These are phyloP conservation scores for Reutealis trisperma DNA, from an alignment of 345 rosid genomes.

Conservation along the genomic window DNA sequence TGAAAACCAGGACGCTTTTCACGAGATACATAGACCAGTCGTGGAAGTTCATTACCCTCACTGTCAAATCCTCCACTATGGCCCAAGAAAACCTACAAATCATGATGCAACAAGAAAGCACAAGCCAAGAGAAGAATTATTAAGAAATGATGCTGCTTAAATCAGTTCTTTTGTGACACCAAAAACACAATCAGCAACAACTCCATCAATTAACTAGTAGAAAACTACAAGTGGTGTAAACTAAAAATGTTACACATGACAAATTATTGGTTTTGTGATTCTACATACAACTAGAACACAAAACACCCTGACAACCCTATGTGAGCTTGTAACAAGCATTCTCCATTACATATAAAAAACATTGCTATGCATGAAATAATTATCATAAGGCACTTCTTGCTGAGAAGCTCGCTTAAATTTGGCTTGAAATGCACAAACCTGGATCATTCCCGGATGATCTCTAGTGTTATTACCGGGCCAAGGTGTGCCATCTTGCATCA, in stretches of 20 bases:
- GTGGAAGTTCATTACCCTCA: constrained; percentile 41
- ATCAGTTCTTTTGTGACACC: not conserved
- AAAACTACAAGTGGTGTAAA: not conserved
- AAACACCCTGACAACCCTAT: not conserved
- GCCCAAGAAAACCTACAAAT: constrained; percentile 37
- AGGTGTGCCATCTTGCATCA: constrained; percentile 71
- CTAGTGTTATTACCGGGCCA: constrained; percentile 73
- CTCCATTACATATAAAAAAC: not conserved
- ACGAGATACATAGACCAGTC: constrained; percentile 38
- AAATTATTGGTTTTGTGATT: not conserved
- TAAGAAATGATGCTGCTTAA: not conserved
- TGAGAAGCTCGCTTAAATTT: not conserved
- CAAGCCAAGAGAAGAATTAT: not conserved
- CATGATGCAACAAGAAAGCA: not conserved
- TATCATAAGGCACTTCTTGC: not conserved
- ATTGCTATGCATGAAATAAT: not conserved
- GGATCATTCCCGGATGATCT: constrained; percentile 77
- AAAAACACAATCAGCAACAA: not conserved
- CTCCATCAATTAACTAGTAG: not conserved
- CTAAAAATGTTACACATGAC: not conserved
- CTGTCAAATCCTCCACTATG: constrained; percentile 38
- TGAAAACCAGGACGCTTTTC: constrained; percentile 41
- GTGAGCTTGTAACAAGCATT: not conserved
- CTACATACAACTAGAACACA: not conserved
- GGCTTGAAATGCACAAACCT: constrained; percentile 35